Percentiles rank a stretch among this genome's conserved stretches.
These are phyloP conservation scores for Macadamia tetraphylla DNA, from an alignment of 164 flowering plant species.

Conservation along the genomic window DNA sequence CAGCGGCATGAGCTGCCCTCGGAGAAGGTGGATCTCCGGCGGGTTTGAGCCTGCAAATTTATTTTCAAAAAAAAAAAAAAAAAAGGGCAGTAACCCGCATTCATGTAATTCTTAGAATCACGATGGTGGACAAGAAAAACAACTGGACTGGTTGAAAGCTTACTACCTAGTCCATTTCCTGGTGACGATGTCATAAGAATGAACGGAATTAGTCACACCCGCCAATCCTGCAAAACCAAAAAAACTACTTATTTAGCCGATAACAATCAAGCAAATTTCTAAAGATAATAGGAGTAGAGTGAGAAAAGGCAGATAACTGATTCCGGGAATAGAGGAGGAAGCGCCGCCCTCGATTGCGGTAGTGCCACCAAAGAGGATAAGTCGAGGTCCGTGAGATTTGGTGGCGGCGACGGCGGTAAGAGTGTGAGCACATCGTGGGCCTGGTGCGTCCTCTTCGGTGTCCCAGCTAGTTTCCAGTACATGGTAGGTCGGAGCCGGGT, in stretches of 20 bases:
- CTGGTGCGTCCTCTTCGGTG: constrained; percentile 88
- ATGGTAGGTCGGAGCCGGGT: constrained; percentile 82
- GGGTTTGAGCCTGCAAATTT: constrained; percentile 52
- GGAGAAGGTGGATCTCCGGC: constrained; percentile 98
- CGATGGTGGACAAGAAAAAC: not conserved
- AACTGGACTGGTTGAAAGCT: not conserved
- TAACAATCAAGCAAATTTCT: not conserved
- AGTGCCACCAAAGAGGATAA: constrained; percentile 95
- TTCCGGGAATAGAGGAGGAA: constrained; percentile 65
- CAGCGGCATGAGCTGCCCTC: constrained; percentile 96
- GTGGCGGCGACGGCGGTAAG: constrained; percentile 90
- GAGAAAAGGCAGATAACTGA: constrained; percentile 31
- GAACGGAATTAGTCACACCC: constrained; percentile 89
- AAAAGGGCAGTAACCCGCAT: constrained; percentile 1
- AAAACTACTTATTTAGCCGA: not conserved
- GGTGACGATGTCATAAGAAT: constrained; percentile 78
- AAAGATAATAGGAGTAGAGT: not conserved
- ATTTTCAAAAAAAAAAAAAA: too few species aligned
- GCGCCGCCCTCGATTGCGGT: constrained; percentile 91
- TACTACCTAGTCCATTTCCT: constrained; percentile 83
- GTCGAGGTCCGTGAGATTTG: constrained; percentile 80
- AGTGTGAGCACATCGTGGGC: constrained; percentile 87
- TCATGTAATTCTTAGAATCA: constrained; percentile 1
- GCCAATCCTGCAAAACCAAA: constrained; percentile 59
- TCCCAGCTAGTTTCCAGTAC: constrained; percentile 72